phyloP scores from a whole-genome alignment of 768 basidiomycete genomes.

The Agaricus blazei region DNA sequence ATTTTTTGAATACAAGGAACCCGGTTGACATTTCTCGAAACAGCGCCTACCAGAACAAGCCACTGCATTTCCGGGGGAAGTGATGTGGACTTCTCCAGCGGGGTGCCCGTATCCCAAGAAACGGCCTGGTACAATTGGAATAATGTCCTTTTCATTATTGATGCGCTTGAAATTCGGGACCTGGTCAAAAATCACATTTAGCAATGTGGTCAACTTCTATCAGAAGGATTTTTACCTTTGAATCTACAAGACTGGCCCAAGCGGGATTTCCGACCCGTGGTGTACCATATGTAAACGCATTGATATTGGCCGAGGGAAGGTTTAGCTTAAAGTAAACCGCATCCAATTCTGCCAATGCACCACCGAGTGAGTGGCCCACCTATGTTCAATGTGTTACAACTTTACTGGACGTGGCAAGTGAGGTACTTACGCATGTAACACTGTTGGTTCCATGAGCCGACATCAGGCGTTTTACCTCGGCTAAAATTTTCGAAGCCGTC shows the following conservation, averaged over 20 bases:
- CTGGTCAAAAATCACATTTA: slow-evolving; percentile 9
- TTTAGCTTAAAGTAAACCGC: slow-evolving; percentile 43
- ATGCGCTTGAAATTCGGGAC: slow-evolving; percentile 34
- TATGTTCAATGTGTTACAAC: slow-evolving; percentile 8
- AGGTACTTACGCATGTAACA: slow-evolving; percentile 34
- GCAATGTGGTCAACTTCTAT: neutral
- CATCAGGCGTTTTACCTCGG: slow-evolving; percentile 37
- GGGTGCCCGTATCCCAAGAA: slow-evolving; percentile 47
- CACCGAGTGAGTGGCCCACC: slow-evolving; percentile 50
- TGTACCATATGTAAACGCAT: slow-evolving; percentile 42
- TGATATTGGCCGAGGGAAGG: slow-evolving; percentile 36
- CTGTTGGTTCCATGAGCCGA: slow-evolving; percentile 27
- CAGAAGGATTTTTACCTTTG: slow-evolving; percentile 24
- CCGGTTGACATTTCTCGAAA: neutral
- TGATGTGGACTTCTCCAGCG: slow-evolving; percentile 51
- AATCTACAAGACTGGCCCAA: slow-evolving; percentile 48
- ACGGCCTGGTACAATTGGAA: slow-evolving; percentile 54
- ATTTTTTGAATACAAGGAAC: neutral
- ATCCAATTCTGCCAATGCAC: slow-evolving; percentile 47
- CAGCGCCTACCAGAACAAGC: slow-evolving; percentile 28
- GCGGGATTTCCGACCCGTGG: slow-evolving; percentile 48
- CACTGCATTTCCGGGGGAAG: slow-evolving; percentile 30
- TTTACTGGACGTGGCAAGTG: neutral
- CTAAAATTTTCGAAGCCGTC: slow-evolving; percentile 39
- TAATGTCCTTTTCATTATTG: slow-evolving; percentile 37